A percentile compares a stretch with the other conserved stretches of the same genome.
Conservation (phyloP, 768 basidiomycete genomes). For the Mycena haematopus region DNA sequence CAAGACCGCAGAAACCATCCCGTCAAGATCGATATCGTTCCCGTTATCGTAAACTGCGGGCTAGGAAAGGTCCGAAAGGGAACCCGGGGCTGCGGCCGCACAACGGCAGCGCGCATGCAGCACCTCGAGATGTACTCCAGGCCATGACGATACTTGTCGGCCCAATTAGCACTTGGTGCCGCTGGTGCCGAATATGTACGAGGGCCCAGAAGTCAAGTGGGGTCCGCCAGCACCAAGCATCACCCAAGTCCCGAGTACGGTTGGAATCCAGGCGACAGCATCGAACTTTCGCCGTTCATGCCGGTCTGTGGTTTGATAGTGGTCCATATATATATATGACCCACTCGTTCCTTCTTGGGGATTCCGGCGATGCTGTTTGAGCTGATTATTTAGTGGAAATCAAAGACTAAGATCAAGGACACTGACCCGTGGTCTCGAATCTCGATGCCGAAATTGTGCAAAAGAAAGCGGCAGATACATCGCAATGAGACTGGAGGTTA, state of each 20-base stretch:
- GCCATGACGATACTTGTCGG: not conserved
- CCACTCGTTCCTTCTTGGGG: slow-evolving; percentile 53
- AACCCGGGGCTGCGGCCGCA: slow-evolving; percentile 57
- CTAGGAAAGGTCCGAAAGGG: slow-evolving; percentile 70
- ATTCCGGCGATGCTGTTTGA: slow-evolving; percentile 58
- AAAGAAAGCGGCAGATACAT: slow-evolving; percentile 1
- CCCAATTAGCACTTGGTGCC: slow-evolving; percentile 35
- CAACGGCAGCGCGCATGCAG: slow-evolving; percentile 53
- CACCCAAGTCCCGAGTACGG: slow-evolving; percentile 65
- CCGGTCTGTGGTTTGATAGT: too few species aligned
- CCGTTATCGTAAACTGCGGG: slow-evolving; percentile 55
- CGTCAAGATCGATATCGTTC: slow-evolving; percentile 66
- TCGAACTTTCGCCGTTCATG: slow-evolving; percentile 48
- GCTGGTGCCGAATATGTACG: slow-evolving; percentile 38
- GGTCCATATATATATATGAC: slow-evolving; percentile 67
- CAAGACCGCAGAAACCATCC: slow-evolving; percentile 67
- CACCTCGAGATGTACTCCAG: slow-evolving; percentile 41
- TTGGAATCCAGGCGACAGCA: slow-evolving; percentile 71
- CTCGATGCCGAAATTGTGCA: slow-evolving; percentile 41
- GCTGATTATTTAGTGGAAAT: not conserved
- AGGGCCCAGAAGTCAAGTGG: slow-evolving; percentile 49
- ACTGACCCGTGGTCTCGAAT: slow-evolving; percentile 43
- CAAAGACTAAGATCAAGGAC: not conserved
- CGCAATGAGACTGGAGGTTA: not conserved
- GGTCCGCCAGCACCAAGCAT: slow-evolving; percentile 70